Evolutionary conservation across 306 rosid species (phyloP).

Genomic region (Abrus precatorius): DNA sequence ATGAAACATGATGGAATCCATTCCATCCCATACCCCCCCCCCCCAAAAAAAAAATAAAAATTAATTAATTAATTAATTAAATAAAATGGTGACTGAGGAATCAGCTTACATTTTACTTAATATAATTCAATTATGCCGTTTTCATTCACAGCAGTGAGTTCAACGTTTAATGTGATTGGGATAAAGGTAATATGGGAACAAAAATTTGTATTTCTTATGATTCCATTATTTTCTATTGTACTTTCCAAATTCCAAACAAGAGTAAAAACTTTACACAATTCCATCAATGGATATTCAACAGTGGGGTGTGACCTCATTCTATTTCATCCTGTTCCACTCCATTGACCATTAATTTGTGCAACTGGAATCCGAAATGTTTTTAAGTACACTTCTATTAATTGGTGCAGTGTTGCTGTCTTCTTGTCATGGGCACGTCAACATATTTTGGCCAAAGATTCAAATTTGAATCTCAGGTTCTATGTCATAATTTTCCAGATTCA

Average conservation of each 20-base stretch:
- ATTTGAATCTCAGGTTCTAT: constrained; percentile 59
- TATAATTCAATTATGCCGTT: neutral
- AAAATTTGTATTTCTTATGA: neutral
- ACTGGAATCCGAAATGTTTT: neutral
- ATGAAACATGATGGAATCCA: constrained; percentile 10
- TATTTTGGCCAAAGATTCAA: constrained; percentile 45
- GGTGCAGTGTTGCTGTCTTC: constrained; percentile 81
- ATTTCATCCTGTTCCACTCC: neutral
- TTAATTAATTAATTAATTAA: too few relatives aligned
- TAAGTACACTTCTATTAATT: constrained; percentile 9
- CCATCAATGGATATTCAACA: neutral
- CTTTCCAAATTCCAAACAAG: neutral
- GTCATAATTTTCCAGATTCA: neutral
- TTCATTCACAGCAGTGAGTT: neutral
- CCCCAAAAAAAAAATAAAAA: neutral
- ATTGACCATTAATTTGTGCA: neutral
- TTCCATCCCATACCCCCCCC: neutral
- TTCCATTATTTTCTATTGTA: neutral
- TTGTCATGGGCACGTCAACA: constrained; percentile 81
- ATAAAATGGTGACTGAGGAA: neutral
- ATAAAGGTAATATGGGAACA: neutral
- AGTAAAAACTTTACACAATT: neutral
- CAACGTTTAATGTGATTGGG: neutral
- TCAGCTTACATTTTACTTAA: neutral
- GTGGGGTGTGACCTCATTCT: neutral